Evolutionary conservation across 257 asterid species (phyloP), one percentile per base, ranked within the genome.

Genomic region (Penstemon davidsonii): DNA sequence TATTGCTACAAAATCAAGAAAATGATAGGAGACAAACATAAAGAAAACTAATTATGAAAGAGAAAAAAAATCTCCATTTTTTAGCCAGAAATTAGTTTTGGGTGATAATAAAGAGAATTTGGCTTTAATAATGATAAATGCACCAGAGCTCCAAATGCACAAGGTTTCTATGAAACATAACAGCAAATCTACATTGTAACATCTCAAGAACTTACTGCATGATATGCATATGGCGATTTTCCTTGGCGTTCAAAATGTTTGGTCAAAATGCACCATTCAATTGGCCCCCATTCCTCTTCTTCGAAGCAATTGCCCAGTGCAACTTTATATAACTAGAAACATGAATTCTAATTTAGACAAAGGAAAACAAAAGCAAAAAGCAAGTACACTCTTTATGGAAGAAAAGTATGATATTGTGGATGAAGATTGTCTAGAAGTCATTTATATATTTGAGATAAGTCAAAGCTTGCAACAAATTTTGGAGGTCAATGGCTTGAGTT

Each of bases 201-300:
- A 63, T 62, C 45, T n/a, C 9, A 72, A 51, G 40, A 72, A 88
- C 99, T 94, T 78, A 94, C 97, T 5, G 97, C 85, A 66, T 94
- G 99, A 74, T 91, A 94, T 9, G 99, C 96, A 66, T 90, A 94
- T 3, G 97, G 96, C 55, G 95, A 87, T 74, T 94, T 90, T 61
- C 93, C 96, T 76, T 91, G 99, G 49, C 97, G 96, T 64, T 88
- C 96, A 56, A 93, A 93, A 83, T 93, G 99, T 73, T 90, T 90
- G 50, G 95, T 92, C 84, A 93, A 60, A 60, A 91, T 64, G 75
- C 86, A 82, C 99, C 99, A 93, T 79, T 93, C 98, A 55, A 90
- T 74, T 1, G 97, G 96, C 38, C 96, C 93, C 98, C 98, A 92
- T 72, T 92, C 95, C 77, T 93, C 97, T 77, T 64, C 76, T 79